Conservation (phyloP, 176 grass and related monocot species). For the Poa annua region DNA sequence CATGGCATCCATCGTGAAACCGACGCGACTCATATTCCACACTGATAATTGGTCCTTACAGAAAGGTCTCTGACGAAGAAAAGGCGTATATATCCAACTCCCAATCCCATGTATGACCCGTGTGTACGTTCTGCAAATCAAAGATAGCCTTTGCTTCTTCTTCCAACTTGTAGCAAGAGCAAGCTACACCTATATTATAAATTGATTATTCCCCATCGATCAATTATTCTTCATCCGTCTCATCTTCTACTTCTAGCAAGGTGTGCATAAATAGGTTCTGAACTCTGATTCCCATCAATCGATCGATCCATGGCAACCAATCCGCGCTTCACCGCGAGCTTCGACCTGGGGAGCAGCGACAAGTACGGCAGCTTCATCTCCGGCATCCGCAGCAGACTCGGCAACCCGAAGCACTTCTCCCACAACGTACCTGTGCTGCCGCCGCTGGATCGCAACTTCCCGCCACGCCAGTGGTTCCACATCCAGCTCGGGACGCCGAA, state of each 20-base stretch:
- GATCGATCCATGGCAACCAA: not conserved
- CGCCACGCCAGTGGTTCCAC: slow-evolving; percentile 44
- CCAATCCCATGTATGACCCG: not conserved
- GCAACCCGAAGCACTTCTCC: slow-evolving; percentile 38
- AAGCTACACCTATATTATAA: not conserved
- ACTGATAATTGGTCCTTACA: not conserved
- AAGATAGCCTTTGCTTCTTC: slow-evolving; percentile 4
- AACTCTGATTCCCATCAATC: not conserved
- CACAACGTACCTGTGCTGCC: slow-evolving; percentile 39
- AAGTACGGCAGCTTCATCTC: slow-evolving; percentile 30
- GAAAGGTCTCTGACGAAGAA: not conserved
- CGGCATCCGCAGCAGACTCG: slow-evolving; percentile 12
- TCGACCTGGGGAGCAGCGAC: slow-evolving; percentile 36
- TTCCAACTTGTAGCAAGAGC: not conserved
- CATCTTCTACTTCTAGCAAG: not conserved
- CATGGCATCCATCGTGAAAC: not conserved
- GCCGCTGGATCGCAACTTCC: not conserved
- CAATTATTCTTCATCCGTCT: not conserved
- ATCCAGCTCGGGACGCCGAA: not conserved
- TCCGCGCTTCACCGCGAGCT: slow-evolving; percentile 27
- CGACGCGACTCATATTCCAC: not conserved
- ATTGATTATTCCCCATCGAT: not conserved
- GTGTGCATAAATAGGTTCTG: not conserved
- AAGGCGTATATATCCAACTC: not conserved
- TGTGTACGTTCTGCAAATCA: not conserved